Conservation (phyloP, 352 stramenopile genomes). For the Globisporangium recalcitrans region DNA sequence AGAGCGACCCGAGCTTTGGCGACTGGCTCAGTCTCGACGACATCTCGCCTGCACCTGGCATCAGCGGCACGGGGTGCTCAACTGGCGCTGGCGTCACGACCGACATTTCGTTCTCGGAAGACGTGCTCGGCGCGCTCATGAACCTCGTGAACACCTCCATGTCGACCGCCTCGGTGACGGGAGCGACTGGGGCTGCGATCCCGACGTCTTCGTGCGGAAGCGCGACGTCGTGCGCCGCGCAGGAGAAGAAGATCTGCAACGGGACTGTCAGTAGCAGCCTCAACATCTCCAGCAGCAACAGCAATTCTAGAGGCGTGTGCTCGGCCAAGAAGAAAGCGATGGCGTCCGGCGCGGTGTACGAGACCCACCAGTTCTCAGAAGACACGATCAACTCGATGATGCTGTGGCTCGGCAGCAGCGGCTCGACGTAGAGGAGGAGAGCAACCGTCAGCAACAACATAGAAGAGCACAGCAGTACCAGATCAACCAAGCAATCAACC, state of each 20-base stretch:
- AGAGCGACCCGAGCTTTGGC: slow-evolving; percentile 8
- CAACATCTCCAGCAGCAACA: slow-evolving; percentile 13
- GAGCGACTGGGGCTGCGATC: not conserved
- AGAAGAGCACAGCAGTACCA: slow-evolving; percentile 10
- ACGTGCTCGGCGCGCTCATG: slow-evolving; percentile 32
- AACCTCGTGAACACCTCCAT: slow-evolving; percentile 31
- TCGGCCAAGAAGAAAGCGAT: slow-evolving; percentile 8
- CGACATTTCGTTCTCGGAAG: slow-evolving; percentile 21
- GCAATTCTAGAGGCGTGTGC: slow-evolving; percentile 5
- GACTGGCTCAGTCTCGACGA: slow-evolving; percentile 14
- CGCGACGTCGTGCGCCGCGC: not conserved
- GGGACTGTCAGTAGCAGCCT: slow-evolving; percentile 5
- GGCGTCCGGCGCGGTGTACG: slow-evolving; percentile 19
- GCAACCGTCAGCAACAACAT: not conserved
- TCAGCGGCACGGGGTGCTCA: slow-evolving; percentile 5
- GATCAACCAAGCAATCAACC: slow-evolving; percentile 5
- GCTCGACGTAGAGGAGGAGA: not conserved
- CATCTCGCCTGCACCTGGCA: slow-evolving; percentile 1
- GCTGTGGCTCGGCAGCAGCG: slow-evolving; percentile 23
- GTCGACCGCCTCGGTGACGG: slow-evolving; percentile 18
- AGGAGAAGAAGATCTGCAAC: not conserved
- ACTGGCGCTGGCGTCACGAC: slow-evolving; percentile 4
- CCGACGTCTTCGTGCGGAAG: not conserved
- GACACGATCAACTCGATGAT: slow-evolving; percentile 42
- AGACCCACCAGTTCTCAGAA: slow-evolving; percentile 47